Conservation (phyloP, 75 land plant species). For the Sequoiadendron giganteum region DNA sequence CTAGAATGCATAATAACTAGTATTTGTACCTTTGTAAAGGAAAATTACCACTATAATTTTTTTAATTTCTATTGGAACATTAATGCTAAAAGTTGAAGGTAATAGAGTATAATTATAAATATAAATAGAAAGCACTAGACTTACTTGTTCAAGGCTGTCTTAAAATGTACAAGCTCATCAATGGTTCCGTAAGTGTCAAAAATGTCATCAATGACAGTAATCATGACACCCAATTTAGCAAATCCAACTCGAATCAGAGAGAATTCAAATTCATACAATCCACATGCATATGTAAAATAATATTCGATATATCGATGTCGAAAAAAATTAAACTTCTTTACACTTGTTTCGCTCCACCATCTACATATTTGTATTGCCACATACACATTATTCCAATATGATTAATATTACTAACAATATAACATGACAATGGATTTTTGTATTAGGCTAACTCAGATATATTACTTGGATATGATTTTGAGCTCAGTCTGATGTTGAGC, state of each 20-base stretch:
- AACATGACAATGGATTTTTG: not conserved
- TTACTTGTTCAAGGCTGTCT: not conserved
- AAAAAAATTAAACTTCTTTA: not conserved
- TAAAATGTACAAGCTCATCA: not conserved
- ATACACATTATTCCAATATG: not conserved
- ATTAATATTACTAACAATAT: not conserved
- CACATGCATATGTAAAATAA: not conserved
- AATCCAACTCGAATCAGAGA: not conserved
- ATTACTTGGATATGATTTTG: not conserved
- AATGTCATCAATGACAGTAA: not conserved
- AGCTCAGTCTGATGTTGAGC: not conserved
- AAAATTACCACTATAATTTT: no score
- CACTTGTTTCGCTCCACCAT: not conserved
- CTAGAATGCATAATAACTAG: no score
- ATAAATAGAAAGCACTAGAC: no score
- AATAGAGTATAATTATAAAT: no score
- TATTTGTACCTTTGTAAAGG: no score
- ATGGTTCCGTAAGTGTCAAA: not conserved
- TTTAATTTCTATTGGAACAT: no score
- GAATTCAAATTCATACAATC: not conserved
- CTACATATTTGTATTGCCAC: not conserved
- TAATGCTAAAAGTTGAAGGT: no score
- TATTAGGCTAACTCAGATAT: not conserved
- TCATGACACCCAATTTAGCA: not conserved
- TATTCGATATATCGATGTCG: not conserved